These are phyloP conservation scores for Alliaria petiolata DNA, from an alignment of 345 rosid genomes.

Conservation along the genomic window DNA sequence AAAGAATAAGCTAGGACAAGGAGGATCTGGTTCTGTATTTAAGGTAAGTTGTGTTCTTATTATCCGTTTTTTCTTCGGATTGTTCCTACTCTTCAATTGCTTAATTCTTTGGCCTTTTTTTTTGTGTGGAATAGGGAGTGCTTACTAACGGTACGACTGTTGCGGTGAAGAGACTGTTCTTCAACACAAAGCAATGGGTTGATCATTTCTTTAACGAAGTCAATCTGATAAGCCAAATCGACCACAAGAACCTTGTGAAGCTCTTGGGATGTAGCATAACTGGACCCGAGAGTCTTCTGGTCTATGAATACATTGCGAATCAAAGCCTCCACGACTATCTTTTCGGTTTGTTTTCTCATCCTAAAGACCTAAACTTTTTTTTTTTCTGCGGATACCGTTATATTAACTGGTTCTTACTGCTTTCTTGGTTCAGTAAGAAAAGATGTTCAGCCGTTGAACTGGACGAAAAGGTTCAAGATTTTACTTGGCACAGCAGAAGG, in stretches of 20 bases:
- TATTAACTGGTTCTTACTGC: not conserved
- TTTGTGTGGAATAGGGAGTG: slow-evolving; percentile 45
- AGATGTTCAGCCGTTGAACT: slow-evolving; percentile 43
- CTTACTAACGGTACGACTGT: slow-evolving; percentile 61
- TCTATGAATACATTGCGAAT: slow-evolving; percentile 77
- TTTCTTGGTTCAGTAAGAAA: slow-evolving; percentile 40
- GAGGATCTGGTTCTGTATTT: slow-evolving; percentile 89
- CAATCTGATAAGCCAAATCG: slow-evolving; percentile 65
- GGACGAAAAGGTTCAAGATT: slow-evolving; percentile 58
- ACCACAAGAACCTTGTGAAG: slow-evolving; percentile 80
- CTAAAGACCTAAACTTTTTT: not conserved
- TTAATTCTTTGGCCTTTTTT: not conserved
- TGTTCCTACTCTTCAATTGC: not conserved
- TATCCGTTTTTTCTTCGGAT: not conserved
- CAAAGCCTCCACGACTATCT: slow-evolving; percentile 68
- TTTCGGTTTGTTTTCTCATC: slow-evolving; percentile 42
- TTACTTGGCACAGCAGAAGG: slow-evolving; percentile 78
- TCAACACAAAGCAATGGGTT: slow-evolving; percentile 91
- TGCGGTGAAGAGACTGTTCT: slow-evolving; percentile 83
- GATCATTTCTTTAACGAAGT: slow-evolving; percentile 97
- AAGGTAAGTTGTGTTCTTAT: slow-evolving; percentile 39
- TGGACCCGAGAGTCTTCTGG: slow-evolving; percentile 87
- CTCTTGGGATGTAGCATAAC: slow-evolving; percentile 85
- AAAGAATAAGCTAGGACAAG: slow-evolving; percentile 81
- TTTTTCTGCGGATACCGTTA: not conserved